Evolutionary conservation across 2,329 filamentous ascomycete genomes (phyloP), one percentile per base, ranked within the genome.

Genomic region (Cytospora paraplurivora): DNA sequence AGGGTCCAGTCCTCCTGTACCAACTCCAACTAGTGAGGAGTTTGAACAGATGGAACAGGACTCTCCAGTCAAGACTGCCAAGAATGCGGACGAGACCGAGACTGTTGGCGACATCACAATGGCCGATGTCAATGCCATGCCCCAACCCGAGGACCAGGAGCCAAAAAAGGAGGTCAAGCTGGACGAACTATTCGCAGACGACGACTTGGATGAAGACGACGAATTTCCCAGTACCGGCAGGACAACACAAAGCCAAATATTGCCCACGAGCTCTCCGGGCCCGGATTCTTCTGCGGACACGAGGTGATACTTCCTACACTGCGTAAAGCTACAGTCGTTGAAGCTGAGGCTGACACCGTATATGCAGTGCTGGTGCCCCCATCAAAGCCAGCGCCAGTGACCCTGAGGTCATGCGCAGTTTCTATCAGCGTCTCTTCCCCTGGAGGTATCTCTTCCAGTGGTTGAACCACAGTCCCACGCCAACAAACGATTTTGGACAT

Each of bases 361-460:
- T 27, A 15, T 44, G 38, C 64, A 81, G 78, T 60, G 70, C 74
- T 56, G 71, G 71, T 12, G 67, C 75, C 15, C 71, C 76, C 0
- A 70, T 81, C 38, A 79, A 76, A 44, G 81, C 84, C 50, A 90
- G 70, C 87, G 47, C 64, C n/a, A 66, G 62, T 32, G 92, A 97
- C 69, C 88, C 91, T 1, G 91, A 93, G 72, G 85, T 96, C 12
- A 93, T 98, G 87, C 87, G 91, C 71, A 91, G 90, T 68, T 99
- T 97, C 79, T 99, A 99, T 75, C 91, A 96, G 73, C 91, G 95
- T 55, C 82, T 99, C 44, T 98, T 98, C 71, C 95, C 95, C 5
- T 99, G 96, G 82, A 88, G 93, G 65, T 90, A 92, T 66, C 87
- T 98, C 21, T 99, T 97, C 77, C 93, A 97, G 76, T 99, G 95